phyloP scores from a whole-genome alignment of 495 filamentous ascomycete species.

The Podospora didyma region DNA sequence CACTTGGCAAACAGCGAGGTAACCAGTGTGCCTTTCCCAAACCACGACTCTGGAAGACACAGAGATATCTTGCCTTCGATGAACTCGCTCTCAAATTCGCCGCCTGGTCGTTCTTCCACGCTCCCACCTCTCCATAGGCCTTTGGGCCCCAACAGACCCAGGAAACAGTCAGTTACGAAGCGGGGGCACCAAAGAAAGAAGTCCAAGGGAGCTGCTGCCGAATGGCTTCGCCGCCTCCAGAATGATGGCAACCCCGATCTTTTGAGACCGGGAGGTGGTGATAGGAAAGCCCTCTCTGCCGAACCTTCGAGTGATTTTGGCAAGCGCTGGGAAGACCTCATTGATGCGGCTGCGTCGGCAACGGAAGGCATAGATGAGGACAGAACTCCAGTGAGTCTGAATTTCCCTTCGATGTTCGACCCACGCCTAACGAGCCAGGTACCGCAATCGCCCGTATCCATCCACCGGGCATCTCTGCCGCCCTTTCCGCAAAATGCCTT shows the following conservation, averaged over 20 bases:
- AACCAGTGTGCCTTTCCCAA: conserved; percentile 64
- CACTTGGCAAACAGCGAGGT: conserved; percentile 57
- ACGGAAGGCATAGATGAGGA: conserved; percentile 89
- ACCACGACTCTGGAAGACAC: conserved; percentile 54
- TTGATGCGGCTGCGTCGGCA: conserved; percentile 79
- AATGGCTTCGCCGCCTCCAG: conserved; percentile 48
- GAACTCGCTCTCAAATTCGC: conserved; percentile 52
- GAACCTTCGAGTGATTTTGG: conserved; percentile 76
- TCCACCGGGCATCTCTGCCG: conserved; percentile 75
- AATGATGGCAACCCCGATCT: conserved; percentile 36
- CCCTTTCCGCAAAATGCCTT: conserved; percentile 60
- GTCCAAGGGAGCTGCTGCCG: conserved; percentile 55
- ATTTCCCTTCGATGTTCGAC: conserved; percentile 28
- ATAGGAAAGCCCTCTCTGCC: conserved; percentile 78
- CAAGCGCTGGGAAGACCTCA: conserved; percentile 90
- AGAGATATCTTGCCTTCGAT: conserved; percentile 79
- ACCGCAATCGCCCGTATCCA: conserved; percentile 61
- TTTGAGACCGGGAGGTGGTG: conserved; percentile 65
- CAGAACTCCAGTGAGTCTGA: conserved; percentile 66
- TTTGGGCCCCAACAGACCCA: conserved; percentile 58
- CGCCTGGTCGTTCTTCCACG: conserved; percentile 81
- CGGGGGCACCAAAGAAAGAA: conserved; percentile 71
- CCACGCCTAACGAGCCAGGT: conserved; percentile 50
- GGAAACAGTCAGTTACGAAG: conserved; percentile 81
- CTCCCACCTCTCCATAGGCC: conserved; percentile 73